Base-by-base conservation (phyloP, 2,329 filamentous ascomycete genomes). In the Hypoxylon sp. region DNA sequence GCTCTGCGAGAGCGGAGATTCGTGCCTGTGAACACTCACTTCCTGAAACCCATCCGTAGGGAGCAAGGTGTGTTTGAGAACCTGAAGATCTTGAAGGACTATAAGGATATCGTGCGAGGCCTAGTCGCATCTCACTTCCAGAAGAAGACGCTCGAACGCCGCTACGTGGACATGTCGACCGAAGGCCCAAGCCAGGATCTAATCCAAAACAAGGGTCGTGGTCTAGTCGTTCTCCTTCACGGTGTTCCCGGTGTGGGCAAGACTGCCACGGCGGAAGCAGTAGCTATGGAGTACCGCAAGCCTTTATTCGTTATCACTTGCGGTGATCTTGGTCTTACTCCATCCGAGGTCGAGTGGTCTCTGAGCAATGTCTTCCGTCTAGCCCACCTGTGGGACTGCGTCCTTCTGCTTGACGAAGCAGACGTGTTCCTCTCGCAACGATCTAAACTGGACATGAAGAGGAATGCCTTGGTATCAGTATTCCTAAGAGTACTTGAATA, bases 261-360 rank as follows among this genome's bases (percentile, higher is more conserved):
- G 66, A 79, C 77, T 0, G 70, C 73, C 0, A 78, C 77, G 0
- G 76, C 77, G 1, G 70, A 77, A 53, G 72, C 71, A 1, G 67
- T 75, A 1, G 73, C 74, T 1, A 69, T 71, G 66, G 69, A 69
- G 43, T 71, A 73, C 55, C 58, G 64, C 29, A 75, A 74, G 62
- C 78, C 77, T 0, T 63, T 79, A 2, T 78, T 78, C 32, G 69
- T 71, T 5, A 77, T 81, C 42, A 80, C 77, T 0, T 79, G 76
- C 7, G 77, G 78, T 34, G 76, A 79, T 47, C 69, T 77, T 0
- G 73, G 75, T 9, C 61, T 73, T n/a, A 72, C 70, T 0, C 71
- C 76, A 0, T 56, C 66, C 2, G 69, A 74, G 1, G 73, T 78
- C 2, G 76, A 78, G 60, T 51, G 51, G 0, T 68, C 64, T 0